Evolutionary conservation across 1,284 basidiomycete genomes (phyloP).

Genomic region (Entoloma clypeatum): DNA sequence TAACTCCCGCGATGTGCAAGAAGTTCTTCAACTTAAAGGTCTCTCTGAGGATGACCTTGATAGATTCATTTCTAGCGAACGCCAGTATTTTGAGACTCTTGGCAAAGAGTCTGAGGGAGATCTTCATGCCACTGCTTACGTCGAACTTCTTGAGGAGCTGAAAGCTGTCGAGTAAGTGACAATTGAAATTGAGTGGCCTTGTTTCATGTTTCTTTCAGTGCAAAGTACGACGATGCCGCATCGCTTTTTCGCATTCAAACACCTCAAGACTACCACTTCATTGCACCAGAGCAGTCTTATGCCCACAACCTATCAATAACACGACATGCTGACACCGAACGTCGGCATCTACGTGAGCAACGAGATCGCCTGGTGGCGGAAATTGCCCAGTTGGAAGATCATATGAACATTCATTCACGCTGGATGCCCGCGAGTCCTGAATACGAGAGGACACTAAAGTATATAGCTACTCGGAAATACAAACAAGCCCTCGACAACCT

Average conservation of each 20-base stretch:
- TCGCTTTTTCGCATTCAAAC: slow-evolving; percentile 3
- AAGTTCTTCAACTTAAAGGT: no score
- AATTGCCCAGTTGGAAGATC: slow-evolving; percentile 1
- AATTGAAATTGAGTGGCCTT: not conserved
- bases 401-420: slow-evolving; percentile 7
- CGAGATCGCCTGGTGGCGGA: not conserved
- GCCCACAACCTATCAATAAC: not conserved
- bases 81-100: slow-evolving; percentile 18
- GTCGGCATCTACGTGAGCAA: slow-evolving; percentile 1
- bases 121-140: slow-evolving; percentile 21
- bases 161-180: slow-evolving; percentile 16
- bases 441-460: slow-evolving; percentile 11
- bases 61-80: slow-evolving; percentile 13
- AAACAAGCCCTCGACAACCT: slow-evolving; percentile 16
- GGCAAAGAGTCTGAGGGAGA: slow-evolving; percentile 23
- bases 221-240: slow-evolving; percentile 1
- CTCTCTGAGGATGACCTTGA: slow-evolving; percentile 1
- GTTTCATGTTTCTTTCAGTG: not conserved
- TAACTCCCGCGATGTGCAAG: no score
- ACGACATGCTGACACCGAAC: slow-evolving; percentile 2
- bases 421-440: slow-evolving; percentile 11
- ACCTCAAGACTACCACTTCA: slow-evolving; percentile 3
- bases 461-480: slow-evolving; percentile 12
- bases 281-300: slow-evolving; percentile 5
- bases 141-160: slow-evolving; percentile 18